Base-by-base conservation (phyloP, 441 rosid genomes). In the Metrosideros polymorpha region DNA sequence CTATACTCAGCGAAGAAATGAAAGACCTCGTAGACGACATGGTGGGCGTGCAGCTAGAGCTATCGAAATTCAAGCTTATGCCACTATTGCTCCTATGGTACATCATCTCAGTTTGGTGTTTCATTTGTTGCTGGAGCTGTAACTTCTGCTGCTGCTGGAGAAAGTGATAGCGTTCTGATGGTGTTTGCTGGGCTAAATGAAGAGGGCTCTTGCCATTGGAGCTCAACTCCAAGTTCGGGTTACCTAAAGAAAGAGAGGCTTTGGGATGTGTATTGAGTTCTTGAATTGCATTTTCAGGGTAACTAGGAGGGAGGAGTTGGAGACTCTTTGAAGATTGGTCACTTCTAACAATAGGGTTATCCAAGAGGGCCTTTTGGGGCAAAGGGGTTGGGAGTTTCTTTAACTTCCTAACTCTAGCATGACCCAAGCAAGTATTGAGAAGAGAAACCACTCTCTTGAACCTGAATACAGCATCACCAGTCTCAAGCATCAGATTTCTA, bases 401-500 rank as follows among this genome's bases (percentile, higher is more conserved):
- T 27, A 92, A 87, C 91, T 93, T 94, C 91, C 99, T 94, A 75
- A 96, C 96, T 91, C 99, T 94, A 12, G 99, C 97, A 93, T 96
- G 99, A 87, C 98, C 98, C 89, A 94, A 93, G 89, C 94, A 90
- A 59, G 85, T 90, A 85, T 94, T 91, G 66, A 97, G 87, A 89
- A 97, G 92, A 89, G 92, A 94, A 90, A 89, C 89, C 84, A 95
- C 99, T 90, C 92, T 94, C 87, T 95, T 95, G 90, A 96, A 96
- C 96, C 89, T 93, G 89, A 85, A 91, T 83, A 96, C 97, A 89
- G 98, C 98, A 84, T 97, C 99, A 84, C 91, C 93, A 86, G 96
- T 94, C 87, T 95, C 96, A 83, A 90, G 90, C 90, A 91, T 92
- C 82, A 96, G 90, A 92, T 90, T 92, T 89, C 89, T 91, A 66